Percentiles rank a stretch among this genome's conserved stretches.
These are phyloP conservation scores for Brassica balearica DNA, from an alignment of 441 rosid genomes.

Conservation along the genomic window DNA sequence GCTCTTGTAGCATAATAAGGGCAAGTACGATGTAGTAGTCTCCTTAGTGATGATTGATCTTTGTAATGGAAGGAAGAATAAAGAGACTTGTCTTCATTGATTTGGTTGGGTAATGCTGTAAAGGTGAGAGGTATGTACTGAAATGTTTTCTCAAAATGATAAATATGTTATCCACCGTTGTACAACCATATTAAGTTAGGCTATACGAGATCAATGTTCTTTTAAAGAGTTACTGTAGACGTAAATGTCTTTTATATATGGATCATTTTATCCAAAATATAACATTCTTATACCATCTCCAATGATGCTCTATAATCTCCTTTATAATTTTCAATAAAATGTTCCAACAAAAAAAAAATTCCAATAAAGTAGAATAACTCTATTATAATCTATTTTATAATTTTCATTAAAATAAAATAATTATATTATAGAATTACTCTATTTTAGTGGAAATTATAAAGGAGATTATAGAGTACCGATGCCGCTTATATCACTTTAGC, in stretches of 20 bases:
- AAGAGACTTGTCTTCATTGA: constrained; percentile 10
- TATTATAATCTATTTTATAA: too few relatives aligned
- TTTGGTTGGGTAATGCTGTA: constrained; percentile 33
- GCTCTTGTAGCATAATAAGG: constrained; percentile 27
- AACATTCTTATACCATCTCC: neutral
- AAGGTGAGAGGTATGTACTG: neutral
- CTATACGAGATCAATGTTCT: neutral
- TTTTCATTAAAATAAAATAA: too few relatives aligned
- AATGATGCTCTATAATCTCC: too few relatives aligned
- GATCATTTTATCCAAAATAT: neutral
- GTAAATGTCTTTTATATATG: neutral
- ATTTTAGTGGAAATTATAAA: too few relatives aligned
- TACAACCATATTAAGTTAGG: neutral
- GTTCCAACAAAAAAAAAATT: too few relatives aligned
- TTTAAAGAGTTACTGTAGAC: neutral
- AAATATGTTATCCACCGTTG: neutral
- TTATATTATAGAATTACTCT: too few relatives aligned
- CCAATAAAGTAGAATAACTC: too few relatives aligned
- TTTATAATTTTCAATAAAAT: too few relatives aligned
- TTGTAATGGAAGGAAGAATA: constrained; percentile 9
- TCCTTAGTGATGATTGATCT: constrained; percentile 26
- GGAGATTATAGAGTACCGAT: too few relatives aligned
- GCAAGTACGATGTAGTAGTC: constrained; percentile 15
- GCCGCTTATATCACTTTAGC: neutral
- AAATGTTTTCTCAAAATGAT: neutral